These are phyloP conservation scores for Corrigiola litoralis DNA, from an alignment of 179 eudicot species.

Conservation along the genomic window DNA sequence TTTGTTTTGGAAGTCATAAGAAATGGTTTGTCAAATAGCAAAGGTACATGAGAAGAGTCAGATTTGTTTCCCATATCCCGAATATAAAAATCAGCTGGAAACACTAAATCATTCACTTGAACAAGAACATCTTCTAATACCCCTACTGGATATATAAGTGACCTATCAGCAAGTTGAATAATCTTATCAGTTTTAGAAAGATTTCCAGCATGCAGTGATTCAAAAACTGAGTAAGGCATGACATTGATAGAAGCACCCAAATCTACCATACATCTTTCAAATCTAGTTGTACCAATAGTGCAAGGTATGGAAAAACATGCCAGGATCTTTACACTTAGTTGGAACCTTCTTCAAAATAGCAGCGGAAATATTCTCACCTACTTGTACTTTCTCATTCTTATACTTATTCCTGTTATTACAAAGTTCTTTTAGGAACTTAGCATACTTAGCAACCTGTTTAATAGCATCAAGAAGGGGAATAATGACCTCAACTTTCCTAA, in stretches of 20 bases:
- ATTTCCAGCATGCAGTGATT: too few species aligned
- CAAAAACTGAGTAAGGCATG: not conserved
- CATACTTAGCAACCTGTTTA: not conserved
- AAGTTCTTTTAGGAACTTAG: constrained; percentile 1
- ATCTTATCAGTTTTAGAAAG: too few species aligned
- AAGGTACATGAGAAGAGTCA: not conserved
- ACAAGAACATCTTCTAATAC: not conserved
- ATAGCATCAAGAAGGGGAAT: constrained; percentile 7
- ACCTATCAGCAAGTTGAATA: not conserved
- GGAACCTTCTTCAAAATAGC: not conserved
- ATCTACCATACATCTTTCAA: not conserved
- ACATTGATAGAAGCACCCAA: not conserved
- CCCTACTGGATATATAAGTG: not conserved
- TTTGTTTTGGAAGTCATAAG: not conserved
- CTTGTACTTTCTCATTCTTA: not conserved
- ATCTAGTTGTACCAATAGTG: not conserved
- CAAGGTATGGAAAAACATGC: too few species aligned
- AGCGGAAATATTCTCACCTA: constrained; percentile 5
- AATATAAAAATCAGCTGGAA: not conserved
- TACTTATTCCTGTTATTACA: not conserved
- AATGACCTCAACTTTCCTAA: constrained; percentile 4
- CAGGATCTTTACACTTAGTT: not conserved
- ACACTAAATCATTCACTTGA: not conserved
- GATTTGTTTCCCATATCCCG: not conserved
- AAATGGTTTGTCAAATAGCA: not conserved